Evolutionary conservation across 1,139 yeast genomes (phyloP), one percentile per base, ranked within the genome.

Genomic region (Pichia sp.): DNA sequence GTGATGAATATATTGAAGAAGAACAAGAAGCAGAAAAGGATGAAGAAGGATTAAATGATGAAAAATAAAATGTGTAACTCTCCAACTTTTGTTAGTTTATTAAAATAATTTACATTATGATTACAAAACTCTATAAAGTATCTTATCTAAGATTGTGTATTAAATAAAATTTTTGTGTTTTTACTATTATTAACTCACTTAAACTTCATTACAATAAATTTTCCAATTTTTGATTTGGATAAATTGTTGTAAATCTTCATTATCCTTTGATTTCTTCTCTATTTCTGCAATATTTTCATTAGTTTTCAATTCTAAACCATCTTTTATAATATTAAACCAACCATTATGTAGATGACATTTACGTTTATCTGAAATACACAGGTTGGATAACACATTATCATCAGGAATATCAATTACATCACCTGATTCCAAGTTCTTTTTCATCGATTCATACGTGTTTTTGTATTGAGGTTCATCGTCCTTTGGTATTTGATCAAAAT

Each of bases 291-390:
- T 63, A 28, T 64, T 53, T 34, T 67, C 71, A 18, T 66, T 60
- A 14, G 75, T 57, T 46, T 73, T 73, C 51, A 66, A 45, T 15
- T 64, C 66, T 15, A 67, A 57, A 27, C 66, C 67, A 44, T 82
- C 87, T 22, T 67, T 62, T 15, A 73, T 59, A 45, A 86, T 73
- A 40, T 69, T 68, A 62, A 72, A 73, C 95, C 95, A 87, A 0
- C 85, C 83, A 41, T 72, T 71, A 58, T 87, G 95, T 42, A 79
- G 75, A 5, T 65, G 63, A 61, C 96, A 87, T 57, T 83, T 83
- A 44, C 81, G 73, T 53, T 77, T 78, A 45, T 85, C 93, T n/a
- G 68, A 66, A 15, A 79, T 59, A 60, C 95, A 87, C 3, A 80
- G 30, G 12, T 47, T 42, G 6, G 44, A 14, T 3, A 46, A 24